Base-by-base conservation (phyloP, 257 asterid species). In the Solanum rostratum region DNA sequence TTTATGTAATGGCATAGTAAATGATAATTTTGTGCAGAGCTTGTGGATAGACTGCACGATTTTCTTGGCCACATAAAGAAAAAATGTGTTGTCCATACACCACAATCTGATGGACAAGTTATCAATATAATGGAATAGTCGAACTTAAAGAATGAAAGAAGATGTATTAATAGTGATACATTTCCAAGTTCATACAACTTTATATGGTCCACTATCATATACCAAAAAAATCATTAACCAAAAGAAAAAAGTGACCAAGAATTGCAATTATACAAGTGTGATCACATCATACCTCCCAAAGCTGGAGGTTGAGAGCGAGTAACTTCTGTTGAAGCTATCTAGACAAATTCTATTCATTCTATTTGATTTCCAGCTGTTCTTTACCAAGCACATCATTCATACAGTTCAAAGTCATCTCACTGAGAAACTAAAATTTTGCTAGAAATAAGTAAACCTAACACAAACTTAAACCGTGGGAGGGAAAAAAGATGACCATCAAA, bases 261-360 rank as follows among this genome's bases (percentile, higher is more conserved):
- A 81, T 57, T 81, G 71, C 84, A 81, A 81, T 57, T 57, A n/a
- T 81, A 60, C 84, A 81, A 57, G 73, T 60, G 55, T 59, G 84
- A 54, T 81, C 73, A 55, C 84, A 55, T 60, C 55, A 55, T 12
- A 57, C 52, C 84, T 55, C 70, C 71, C 3, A 60, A 18, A 22
- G 7, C 6, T 13, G 73, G 70, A 81, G 84, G 84, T 81, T 57
- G 19, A 57, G 84, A 81, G 37, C 55, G 68, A 53, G 55, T 39
- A 81, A 60, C 71, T 33, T 62, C 1, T 60, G 71, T n/a, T n/a
- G 71, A 60, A 54, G 73, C 73, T 57, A 57, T 81, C 71, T 53
- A 81, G 73, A 81, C 39, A 1, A 81, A 60, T 81, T 57, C 54
- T 55, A 57, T 18, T 55, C 52, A 43, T 39, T 50, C 63, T 78